phyloP scores from a whole-genome alignment of 2,329 filamentous ascomycete species.

The Talaromyces funiculosus region DNA sequence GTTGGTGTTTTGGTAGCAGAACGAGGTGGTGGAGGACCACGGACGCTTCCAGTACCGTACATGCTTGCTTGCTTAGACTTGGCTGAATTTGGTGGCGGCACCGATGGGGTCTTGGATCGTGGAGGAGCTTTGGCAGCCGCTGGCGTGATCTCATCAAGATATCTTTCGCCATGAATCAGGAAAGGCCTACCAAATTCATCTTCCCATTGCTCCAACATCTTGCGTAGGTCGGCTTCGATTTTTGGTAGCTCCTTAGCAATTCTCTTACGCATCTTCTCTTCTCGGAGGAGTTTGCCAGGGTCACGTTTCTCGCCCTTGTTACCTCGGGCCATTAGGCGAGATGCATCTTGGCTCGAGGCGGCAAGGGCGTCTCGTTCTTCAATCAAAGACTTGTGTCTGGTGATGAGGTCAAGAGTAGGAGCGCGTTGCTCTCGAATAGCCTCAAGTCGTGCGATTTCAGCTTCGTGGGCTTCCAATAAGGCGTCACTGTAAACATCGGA shows the following conservation, averaged over 20 bases:
- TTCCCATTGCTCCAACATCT: constrained; percentile 79
- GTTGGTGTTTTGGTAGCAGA: constrained; percentile 45
- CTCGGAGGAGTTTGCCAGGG: constrained; percentile 83
- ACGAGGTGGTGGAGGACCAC: constrained; percentile 37
- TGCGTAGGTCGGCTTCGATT: constrained; percentile 75
- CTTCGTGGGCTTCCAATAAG: constrained; percentile 87
- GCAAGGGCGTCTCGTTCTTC: constrained; percentile 80
- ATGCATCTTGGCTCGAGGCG: constrained; percentile 91
- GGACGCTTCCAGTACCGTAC: constrained; percentile 29
- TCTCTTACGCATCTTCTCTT: constrained; percentile 98
- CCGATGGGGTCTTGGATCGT: constrained; percentile 43
- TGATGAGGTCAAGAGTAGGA: constrained; percentile 74
- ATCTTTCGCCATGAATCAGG: constrained; percentile 84
- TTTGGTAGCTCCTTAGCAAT: constrained; percentile 95
- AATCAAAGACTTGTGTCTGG: constrained; percentile 75
- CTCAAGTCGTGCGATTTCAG: constrained; percentile 78
- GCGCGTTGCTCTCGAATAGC: constrained; percentile 78
- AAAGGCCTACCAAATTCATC: constrained; percentile 92
- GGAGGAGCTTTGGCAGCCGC: constrained; percentile 62
- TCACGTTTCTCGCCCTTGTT: constrained; percentile 92
- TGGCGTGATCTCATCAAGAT: constrained; percentile 72
- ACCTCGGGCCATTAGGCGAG: constrained; percentile 82
- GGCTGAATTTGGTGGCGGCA: constrained; percentile 23
- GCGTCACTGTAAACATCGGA: constrained; percentile 97
- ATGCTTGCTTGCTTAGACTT: constrained; percentile 27